Base-by-base conservation (phyloP, 2,329 filamentous ascomycete genomes). In the Thermomyces lanuginosus region DNA sequence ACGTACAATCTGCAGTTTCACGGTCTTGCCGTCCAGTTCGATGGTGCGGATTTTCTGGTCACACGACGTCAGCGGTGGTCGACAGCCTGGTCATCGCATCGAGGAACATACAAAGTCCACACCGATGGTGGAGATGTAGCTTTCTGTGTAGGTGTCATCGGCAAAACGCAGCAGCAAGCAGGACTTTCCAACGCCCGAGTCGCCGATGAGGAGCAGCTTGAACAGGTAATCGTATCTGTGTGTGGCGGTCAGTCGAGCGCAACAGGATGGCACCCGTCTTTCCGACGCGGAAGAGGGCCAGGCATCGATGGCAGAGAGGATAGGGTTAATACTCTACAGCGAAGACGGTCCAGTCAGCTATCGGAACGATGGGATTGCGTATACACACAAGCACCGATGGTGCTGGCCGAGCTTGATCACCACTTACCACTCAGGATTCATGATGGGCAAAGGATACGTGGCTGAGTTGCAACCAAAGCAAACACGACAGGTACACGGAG, bases 21-120 rank as follows among this genome's bases (percentile, higher is more conserved):
- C 89, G 11, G 89, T 95, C 76, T 98, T 98, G 62, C 84, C 84
- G 62, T 98, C 89, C 49, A 95, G 77, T 61, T 98, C 89, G 63
- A 95, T 95, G 40, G 89, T 98, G 58, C 89, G 77, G 67, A 98
- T 98, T 91, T 98, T 98, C 84, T 93, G 46, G n/a, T n/a, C n/a
- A n/a, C n/a, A n/a, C n/a, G n/a, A n/a, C n/a, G n/a, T n/a, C n/a
- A n/a, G n/a, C n/a, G n/a, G n/a, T n/a, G n/a, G n/a, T n/a, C n/a
- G n/a, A n/a, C 16, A 12, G 11, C 5, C 22, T 20, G 12, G 14
- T 25, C 16, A 20, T 19, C 11, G 20, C 10, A 12, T n/a, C 13
- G 22, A 24, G 20, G 26, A 17, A 29, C 81, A 48, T 76, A 92
- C 83, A 54, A 98, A 98, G 60, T 98, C 89, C 43, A 98, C 89